phyloP scores from a whole-genome alignment of 2,329 filamentous ascomycete genomes.

The Huntiella abstrusa region DNA sequence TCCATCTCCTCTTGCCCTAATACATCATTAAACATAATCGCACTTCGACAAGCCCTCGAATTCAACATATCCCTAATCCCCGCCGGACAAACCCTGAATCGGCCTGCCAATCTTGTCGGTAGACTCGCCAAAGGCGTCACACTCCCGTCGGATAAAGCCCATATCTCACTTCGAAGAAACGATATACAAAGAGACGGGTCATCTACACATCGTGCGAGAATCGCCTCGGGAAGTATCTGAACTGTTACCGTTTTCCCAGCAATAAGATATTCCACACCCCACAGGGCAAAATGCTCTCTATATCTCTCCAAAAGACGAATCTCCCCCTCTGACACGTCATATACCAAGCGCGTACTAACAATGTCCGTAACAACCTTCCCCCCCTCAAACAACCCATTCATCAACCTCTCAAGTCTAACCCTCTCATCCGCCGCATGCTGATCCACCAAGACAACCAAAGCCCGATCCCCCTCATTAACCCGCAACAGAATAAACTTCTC shows the following conservation, averaged over 20 bases:
- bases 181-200: conserved; percentile 57
- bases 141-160: too few relatives aligned
- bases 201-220: conserved; percentile 54
- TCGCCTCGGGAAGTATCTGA: conserved; percentile 45
- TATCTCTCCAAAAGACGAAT: conserved; percentile 34
- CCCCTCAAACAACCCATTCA: conserved; percentile 30
- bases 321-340: conserved; percentile 47
- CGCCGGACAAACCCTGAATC: conserved; percentile 50
- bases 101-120: conserved; percentile 9
- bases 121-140: too few relatives aligned
- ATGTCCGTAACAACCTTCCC: conserved; percentile 13
- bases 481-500: conserved; percentile 59
- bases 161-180: conserved; percentile 56
- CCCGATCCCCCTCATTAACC: conserved; percentile 24
- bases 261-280: conserved; percentile 48
- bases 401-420: conserved; percentile 56
- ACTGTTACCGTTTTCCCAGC: conserved; percentile 25
- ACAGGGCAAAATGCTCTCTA: conserved; percentile 40
- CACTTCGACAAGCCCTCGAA: conserved; percentile 59
- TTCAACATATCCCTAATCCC: conserved; percentile 61
- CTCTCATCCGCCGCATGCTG: conserved; percentile 93
- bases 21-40: conserved; percentile 72
- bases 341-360: conserved; percentile 37
- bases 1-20: conserved; percentile 39
- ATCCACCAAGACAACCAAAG: conserved; percentile 61